Evolutionary conservation across 2,329 filamentous ascomycete species (phyloP).

Genomic region (Diaporthe batatas): DNA sequence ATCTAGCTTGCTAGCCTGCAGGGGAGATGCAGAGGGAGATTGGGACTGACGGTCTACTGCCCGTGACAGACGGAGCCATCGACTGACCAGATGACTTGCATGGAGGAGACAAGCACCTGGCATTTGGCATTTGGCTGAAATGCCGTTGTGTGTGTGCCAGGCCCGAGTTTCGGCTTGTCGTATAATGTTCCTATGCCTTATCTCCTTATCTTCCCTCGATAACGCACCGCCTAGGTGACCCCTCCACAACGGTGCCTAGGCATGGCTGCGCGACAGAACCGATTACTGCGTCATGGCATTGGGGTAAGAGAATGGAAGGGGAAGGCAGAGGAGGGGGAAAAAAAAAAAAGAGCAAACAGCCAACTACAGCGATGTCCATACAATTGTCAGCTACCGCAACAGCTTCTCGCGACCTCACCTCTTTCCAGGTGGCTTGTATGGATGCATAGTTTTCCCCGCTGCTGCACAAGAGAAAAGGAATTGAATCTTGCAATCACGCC

Average conservation of each 20-base stretch:
- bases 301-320: not conserved
- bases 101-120: slow-evolving; percentile 1
- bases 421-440: not conserved
- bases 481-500: not conserved
- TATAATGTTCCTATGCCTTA: not conserved
- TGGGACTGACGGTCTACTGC: slow-evolving; percentile 2
- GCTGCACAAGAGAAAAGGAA: not conserved
- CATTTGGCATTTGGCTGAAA: too few relatives aligned
- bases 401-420: not conserved
- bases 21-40: not conserved
- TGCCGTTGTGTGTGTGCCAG: too few relatives aligned
- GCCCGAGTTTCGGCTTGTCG: too few relatives aligned
- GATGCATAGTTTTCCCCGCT: not conserved
- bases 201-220: not conserved
- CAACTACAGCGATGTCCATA: not conserved
- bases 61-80: slow-evolving; percentile 2
- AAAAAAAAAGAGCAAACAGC: not conserved
- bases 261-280: not conserved
- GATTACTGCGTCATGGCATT: slow-evolving; percentile 18
- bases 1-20: not conserved
- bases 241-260: not conserved
- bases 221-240: not conserved
- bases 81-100: slow-evolving; percentile 10
- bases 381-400: not conserved
- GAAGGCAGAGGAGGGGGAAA: not conserved